A percentile compares a stretch with the other conserved stretches of the same genome.
Conservation (phyloP, 2,329 filamentous ascomycete species). For the Ascochyta rabiei region DNA sequence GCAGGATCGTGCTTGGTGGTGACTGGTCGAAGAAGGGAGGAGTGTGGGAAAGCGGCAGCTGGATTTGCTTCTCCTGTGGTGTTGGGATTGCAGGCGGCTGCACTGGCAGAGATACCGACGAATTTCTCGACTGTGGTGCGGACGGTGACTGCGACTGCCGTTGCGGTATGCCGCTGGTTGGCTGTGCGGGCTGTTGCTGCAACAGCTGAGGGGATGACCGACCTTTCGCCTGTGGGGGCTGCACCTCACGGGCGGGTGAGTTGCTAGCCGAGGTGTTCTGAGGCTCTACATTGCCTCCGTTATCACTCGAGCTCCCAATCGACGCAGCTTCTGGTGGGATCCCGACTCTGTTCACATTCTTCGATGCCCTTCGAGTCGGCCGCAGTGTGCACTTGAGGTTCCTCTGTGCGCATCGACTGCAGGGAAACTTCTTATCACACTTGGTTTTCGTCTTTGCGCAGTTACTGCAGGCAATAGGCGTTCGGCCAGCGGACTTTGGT, state of each 20-base stretch:
- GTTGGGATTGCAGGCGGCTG: conserved; percentile 39
- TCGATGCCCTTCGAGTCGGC: conserved; percentile 56
- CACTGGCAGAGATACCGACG: conserved; percentile 41
- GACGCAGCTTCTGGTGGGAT: conserved; percentile 27
- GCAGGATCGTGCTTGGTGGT: conserved; percentile 41
- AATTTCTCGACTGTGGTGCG: conserved; percentile 38
- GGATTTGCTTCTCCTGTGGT: conserved; percentile 42
- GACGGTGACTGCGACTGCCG: conserved; percentile 44
- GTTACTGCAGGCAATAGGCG: conserved; percentile 60
- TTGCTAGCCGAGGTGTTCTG: conserved; percentile 41
- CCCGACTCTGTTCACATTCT: conserved; percentile 44
- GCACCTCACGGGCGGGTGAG: conserved; percentile 41
- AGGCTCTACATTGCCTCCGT: conserved; percentile 38
- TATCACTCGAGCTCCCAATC: conserved; percentile 45
- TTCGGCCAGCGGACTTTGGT: conserved; percentile 58
- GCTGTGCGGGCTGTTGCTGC: conserved; percentile 18
- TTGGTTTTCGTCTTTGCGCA: conserved; percentile 62
- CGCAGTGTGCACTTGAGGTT: conserved; percentile 56
- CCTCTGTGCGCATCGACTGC: conserved; percentile 57
- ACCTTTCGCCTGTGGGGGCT: conserved; percentile 30
- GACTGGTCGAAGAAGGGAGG: conserved; percentile 53
- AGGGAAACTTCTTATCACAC: conserved; percentile 62
- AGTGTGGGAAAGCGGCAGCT: conserved; percentile 35
- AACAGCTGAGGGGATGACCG: conserved; percentile 31
- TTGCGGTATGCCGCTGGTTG: conserved; percentile 22